Conservation (phyloP, 2,329 filamentous ascomycete species). For the Trichophyton schoenleinii region DNA sequence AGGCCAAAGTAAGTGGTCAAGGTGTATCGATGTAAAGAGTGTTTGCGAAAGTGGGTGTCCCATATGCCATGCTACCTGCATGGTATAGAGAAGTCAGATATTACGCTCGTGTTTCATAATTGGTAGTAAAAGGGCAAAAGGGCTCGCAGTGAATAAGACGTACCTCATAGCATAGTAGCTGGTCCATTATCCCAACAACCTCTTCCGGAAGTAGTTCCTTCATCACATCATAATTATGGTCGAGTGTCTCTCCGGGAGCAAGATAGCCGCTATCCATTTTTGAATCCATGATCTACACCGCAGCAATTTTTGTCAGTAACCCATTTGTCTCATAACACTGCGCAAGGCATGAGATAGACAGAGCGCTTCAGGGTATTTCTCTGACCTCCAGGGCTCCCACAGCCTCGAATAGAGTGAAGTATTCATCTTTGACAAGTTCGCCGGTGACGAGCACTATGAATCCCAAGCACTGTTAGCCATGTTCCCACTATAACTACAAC, state of each 20-base stretch:
- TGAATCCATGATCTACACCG: slow-evolving; percentile 78
- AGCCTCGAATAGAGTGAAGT: slow-evolving; percentile 87
- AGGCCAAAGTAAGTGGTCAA: slow-evolving; percentile 69
- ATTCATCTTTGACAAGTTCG: slow-evolving; percentile 82
- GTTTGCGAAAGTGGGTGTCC: slow-evolving; percentile 95
- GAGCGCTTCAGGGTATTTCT: neutral
- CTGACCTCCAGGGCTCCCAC: slow-evolving; percentile 59
- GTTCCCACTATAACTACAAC: neutral
- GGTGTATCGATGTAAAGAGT: slow-evolving; percentile 80
- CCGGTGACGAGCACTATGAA: slow-evolving; percentile 58
- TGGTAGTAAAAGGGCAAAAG: slow-evolving; percentile 11
- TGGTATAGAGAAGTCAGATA: neutral
- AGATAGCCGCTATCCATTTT: slow-evolving; percentile 97
- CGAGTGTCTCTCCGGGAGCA: slow-evolving; percentile 57
- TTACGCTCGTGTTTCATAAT: neutral
- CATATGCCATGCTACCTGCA: slow-evolving; percentile 85
- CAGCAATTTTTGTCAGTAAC: neutral
- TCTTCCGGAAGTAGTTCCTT: slow-evolving; percentile 59
- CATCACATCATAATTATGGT: slow-evolving; percentile 67
- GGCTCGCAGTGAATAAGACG: neutral
- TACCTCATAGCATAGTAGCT: slow-evolving; percentile 79
- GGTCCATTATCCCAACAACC: slow-evolving; percentile 85
- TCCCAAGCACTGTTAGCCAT: slow-evolving; percentile 7
- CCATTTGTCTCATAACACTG: neutral
- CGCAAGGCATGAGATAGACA: neutral